A percentile compares a stretch with the other conserved stretches of the same genome.
Conservation (phyloP, 2,329 filamentous ascomycete species). For the Aspergillus novoparasiticus region DNA sequence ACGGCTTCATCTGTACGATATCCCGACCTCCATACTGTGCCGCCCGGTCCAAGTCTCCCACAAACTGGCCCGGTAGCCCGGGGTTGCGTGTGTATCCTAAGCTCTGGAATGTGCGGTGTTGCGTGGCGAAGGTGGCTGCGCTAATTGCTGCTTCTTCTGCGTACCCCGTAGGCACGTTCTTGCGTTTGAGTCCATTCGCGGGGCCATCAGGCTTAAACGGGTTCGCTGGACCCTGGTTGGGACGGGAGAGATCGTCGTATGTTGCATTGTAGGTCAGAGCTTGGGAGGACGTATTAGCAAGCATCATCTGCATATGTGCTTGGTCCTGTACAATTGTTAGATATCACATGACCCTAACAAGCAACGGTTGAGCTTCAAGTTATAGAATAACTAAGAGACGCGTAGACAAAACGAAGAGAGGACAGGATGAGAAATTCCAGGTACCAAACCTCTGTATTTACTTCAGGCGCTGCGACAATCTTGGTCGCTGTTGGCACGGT, state of each 20-base stretch:
- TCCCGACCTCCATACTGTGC: slow-evolving; percentile 51
- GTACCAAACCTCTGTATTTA: slow-evolving; percentile 60
- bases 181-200: slow-evolving; percentile 65
- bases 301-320: slow-evolving; percentile 53
- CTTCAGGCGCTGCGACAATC: slow-evolving; percentile 55
- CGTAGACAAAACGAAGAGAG: not conserved
- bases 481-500: slow-evolving; percentile 36
- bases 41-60: slow-evolving; percentile 52
- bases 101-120: slow-evolving; percentile 81
- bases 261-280: slow-evolving; percentile 59
- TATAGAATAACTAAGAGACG: not conserved
- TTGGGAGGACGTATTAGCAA: slow-evolving; percentile 54
- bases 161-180: slow-evolving; percentile 80
- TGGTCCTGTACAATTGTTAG: slow-evolving; percentile 50
- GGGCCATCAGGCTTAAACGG: slow-evolving; percentile 68
- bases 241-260: slow-evolving; percentile 71
- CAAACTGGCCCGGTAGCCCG: slow-evolving; percentile 43
- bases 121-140: slow-evolving; percentile 84
- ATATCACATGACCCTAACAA: slow-evolving; percentile 22
- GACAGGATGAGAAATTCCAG: slow-evolving; percentile 16
- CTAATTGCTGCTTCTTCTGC: slow-evolving; percentile 88
- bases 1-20: slow-evolving; percentile 57
- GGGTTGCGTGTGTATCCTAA: slow-evolving; percentile 57
- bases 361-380: not conserved
- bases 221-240: slow-evolving; percentile 69